Conservation (phyloP, 2,329 filamentous ascomycete genomes). For the Colletotrichum liriopes region DNA sequence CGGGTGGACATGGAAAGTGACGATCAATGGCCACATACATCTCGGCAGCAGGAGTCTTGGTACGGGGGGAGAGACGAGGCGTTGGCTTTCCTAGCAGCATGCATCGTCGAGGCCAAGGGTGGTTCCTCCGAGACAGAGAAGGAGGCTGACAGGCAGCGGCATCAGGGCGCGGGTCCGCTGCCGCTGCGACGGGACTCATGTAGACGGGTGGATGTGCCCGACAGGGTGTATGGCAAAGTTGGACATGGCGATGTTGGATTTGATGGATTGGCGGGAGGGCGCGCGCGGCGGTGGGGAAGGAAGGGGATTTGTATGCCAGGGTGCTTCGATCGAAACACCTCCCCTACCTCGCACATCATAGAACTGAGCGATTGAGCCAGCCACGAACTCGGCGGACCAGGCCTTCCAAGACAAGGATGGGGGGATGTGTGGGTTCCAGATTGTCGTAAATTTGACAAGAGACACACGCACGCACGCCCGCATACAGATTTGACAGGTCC, state of each 20-base stretch:
- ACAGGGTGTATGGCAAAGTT: background rate
- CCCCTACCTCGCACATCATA: background rate
- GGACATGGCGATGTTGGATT: background rate
- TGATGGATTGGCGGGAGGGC: background rate
- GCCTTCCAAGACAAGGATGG: background rate
- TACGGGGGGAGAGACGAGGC: background rate
- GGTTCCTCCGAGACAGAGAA: slow-evolving; percentile 4
- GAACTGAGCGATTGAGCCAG: background rate
- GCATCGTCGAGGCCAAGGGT: background rate
- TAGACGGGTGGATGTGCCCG: background rate
- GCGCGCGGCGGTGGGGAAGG: background rate
- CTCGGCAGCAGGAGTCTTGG: background rate
- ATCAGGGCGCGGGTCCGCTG: slow-evolving; percentile 20
- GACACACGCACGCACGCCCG: background rate
- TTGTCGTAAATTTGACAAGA: background rate
- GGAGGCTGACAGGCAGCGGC: background rate
- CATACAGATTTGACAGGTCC: slow-evolving; percentile 30
- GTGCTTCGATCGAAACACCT: slow-evolving; percentile 10
- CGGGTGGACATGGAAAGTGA: background rate
- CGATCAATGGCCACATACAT: background rate
- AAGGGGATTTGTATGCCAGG: background rate
- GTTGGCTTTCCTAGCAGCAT: background rate
- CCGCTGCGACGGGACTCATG: slow-evolving; percentile 11
- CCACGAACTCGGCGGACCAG: background rate
- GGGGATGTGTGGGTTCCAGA: background rate